phyloP scores from a whole-genome alignment of 306 rosid genomes.

The Crataegus laevigata region DNA sequence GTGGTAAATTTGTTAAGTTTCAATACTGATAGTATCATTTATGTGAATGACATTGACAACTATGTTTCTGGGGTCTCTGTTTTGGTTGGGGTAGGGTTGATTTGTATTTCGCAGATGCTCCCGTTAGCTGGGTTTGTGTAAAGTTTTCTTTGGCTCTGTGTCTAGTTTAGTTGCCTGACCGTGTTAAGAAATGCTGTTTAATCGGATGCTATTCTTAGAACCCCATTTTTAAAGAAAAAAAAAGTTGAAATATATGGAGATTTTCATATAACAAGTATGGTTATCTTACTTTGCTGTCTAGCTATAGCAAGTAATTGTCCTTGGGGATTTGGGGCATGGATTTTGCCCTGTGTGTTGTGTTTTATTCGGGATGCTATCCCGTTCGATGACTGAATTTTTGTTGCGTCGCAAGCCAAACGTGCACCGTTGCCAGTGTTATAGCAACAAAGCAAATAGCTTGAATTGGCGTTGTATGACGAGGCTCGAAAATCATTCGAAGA shows the following conservation, averaged over 20 bases:
- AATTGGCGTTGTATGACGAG: no score
- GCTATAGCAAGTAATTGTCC: background rate
- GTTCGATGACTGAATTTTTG: no score
- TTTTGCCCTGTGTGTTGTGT: no score
- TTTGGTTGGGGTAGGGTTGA: conserved; percentile 18
- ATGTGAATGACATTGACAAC: background rate
- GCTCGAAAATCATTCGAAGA: no score
- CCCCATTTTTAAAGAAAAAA: background rate
- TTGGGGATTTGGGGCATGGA: background rate
- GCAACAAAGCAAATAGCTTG: no score
- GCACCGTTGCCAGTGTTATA: no score
- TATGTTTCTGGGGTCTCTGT: conserved; percentile 23
- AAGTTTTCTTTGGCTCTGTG: conserved; percentile 16
- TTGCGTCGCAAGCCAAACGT: no score
- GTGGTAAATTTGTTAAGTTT: conserved; percentile 24
- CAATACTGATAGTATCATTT: conserved; percentile 21
- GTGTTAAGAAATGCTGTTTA: conserved; percentile 4
- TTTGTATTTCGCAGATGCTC: conserved; percentile 17
- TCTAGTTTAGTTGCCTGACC: conserved; percentile 18
- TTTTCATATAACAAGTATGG: background rate
- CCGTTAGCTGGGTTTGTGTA: conserved; percentile 17
- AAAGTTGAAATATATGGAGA: background rate
- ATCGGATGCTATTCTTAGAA: background rate
- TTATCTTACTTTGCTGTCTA: background rate
- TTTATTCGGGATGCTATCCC: no score